phyloP scores from a whole-genome alignment of 345 rosid species.

The Leavenworthia alabamica region DNA sequence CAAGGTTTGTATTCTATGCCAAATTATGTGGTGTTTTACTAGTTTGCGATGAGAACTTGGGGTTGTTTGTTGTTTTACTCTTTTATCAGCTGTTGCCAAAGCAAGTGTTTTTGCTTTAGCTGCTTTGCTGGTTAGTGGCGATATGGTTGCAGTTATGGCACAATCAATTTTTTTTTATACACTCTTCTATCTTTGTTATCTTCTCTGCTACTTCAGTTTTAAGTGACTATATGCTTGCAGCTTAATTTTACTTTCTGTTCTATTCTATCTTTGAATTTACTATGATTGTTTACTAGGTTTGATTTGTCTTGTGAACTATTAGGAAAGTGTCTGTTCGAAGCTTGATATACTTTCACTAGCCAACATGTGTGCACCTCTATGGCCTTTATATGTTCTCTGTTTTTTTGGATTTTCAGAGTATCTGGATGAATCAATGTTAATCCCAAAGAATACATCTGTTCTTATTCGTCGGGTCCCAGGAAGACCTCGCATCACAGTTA shows the following conservation, averaged over 20 bases:
- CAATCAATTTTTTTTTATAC: neutral
- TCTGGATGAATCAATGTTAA: slow-evolving; percentile 88
- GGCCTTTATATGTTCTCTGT: slow-evolving; percentile 18
- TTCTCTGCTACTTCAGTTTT: too few relatives aligned
- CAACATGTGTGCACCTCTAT: neutral
- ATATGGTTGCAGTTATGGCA: slow-evolving; percentile 6
- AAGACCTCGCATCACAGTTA: slow-evolving; percentile 92
- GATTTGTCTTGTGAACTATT: neutral
- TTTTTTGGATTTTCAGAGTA: slow-evolving; percentile 89
- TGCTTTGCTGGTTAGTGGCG: neutral
- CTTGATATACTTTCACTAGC: neutral
- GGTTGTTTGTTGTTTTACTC: neutral
- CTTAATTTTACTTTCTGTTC: too few relatives aligned
- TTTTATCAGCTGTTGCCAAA: neutral
- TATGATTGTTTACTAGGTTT: neutral
- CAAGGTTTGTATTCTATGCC: slow-evolving; percentile 77
- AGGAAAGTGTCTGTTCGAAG: neutral
- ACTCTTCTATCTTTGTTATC: neutral
- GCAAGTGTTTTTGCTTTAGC: neutral
- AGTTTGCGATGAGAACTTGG: neutral
- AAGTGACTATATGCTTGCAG: too few relatives aligned
- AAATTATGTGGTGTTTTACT: neutral
- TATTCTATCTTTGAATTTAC: neutral
- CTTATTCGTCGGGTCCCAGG: slow-evolving; percentile 98
- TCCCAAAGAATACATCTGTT: slow-evolving; percentile 96